phyloP scores from a whole-genome alignment of 495 filamentous ascomycete species.

The Gamarada debralockiae region DNA sequence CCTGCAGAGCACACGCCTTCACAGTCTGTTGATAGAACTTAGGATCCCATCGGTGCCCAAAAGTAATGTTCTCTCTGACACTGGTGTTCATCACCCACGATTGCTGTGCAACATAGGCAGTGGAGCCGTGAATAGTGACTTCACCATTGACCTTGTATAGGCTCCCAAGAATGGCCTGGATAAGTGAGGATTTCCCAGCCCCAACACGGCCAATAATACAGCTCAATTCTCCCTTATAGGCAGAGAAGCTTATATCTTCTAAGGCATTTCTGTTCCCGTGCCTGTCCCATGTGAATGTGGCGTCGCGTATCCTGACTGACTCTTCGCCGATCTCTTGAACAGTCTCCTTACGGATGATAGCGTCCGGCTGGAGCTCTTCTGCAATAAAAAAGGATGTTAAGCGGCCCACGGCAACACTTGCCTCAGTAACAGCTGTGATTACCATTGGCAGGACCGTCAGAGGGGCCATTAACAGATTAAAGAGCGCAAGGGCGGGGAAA shows the following conservation, averaged over 20 bases:
- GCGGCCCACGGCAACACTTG: slow-evolving; percentile 81
- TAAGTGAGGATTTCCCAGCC: slow-evolving; percentile 86
- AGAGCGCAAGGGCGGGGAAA: slow-evolving; percentile 88
- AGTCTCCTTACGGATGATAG: slow-evolving; percentile 63
- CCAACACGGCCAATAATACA: slow-evolving; percentile 96
- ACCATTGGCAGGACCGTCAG: slow-evolving; percentile 95
- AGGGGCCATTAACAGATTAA: slow-evolving; percentile 92
- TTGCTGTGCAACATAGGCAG: slow-evolving; percentile 89
- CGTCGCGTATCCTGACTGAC: slow-evolving; percentile 77
- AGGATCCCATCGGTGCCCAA: slow-evolving; percentile 93
- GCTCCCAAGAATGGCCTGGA: slow-evolving; percentile 83
- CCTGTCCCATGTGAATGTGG: slow-evolving; percentile 91
- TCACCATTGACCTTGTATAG: slow-evolving; percentile 86
- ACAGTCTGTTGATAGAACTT: slow-evolving; percentile 92
- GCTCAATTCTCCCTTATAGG: slow-evolving; percentile 84
- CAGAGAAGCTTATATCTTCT: slow-evolving; percentile 79
- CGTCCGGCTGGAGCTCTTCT: slow-evolving; percentile 86
- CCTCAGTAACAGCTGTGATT: slow-evolving; percentile 93
- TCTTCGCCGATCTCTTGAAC: slow-evolving; percentile 74
- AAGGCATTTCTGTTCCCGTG: slow-evolving; percentile 60
- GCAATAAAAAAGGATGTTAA: slow-evolving; percentile 82
- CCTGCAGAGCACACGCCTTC: slow-evolving; percentile 84
- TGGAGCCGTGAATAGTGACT: slow-evolving; percentile 72
- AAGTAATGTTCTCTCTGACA: slow-evolving; percentile 94
- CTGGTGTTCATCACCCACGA: slow-evolving; percentile 98